phyloP scores from a whole-genome alignment of 257 asterid species.

The Solanum ossicruentum region DNA sequence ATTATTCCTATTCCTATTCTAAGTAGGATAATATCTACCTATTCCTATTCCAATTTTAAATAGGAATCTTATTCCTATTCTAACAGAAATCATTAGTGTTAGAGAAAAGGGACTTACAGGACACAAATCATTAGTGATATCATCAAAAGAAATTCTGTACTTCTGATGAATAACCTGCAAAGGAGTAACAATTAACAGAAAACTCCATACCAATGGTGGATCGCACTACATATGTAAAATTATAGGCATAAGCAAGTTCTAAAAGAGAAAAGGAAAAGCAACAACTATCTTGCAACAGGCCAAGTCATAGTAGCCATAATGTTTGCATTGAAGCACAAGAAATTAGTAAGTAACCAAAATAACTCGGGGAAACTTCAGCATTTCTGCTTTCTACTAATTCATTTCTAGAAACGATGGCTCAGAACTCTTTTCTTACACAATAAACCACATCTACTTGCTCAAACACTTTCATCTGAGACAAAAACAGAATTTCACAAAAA shows the following conservation, averaged over 20 bases:
- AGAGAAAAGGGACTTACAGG: conserved; percentile 52
- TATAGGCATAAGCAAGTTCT: background rate
- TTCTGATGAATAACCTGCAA: conserved; percentile 95
- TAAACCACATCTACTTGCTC: background rate
- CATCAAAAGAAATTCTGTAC: conserved; percentile 86
- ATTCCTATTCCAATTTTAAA: too few relatives aligned
- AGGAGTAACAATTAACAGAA: background rate
- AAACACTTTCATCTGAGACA: background rate
- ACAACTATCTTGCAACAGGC: background rate
- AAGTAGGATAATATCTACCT: too few relatives aligned
- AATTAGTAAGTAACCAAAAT: background rate
- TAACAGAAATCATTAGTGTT: too few relatives aligned
- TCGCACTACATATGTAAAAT: background rate
- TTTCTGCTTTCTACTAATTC: background rate
- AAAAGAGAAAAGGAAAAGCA: background rate
- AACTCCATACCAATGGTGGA: background rate
- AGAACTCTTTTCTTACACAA: background rate
- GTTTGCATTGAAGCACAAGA: background rate
- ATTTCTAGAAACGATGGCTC: background rate
- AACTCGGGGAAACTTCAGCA: background rate
- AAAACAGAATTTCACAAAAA: background rate
- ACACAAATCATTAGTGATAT: conserved; percentile 84
- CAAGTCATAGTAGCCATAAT: background rate
- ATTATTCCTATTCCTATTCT: too few relatives aligned
- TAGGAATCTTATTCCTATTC: too few relatives aligned